Evolutionary conservation across 495 filamentous ascomycete species (phyloP), one percentile per base, ranked within the genome.

Genomic region (Xylaria telfairii): DNA sequence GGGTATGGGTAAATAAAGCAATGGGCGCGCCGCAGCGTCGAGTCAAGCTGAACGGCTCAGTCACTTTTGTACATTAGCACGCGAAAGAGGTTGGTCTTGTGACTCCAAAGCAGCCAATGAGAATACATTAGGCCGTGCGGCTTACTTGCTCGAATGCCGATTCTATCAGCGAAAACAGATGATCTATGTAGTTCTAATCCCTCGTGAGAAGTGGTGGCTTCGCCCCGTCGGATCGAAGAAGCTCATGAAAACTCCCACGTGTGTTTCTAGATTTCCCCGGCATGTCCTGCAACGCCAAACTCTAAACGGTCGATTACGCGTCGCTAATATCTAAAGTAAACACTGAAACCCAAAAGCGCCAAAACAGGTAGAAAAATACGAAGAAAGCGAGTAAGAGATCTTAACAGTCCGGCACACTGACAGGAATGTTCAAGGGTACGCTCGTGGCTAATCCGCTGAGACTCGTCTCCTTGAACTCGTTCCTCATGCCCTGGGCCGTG

Each of bases 401-500:
- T 74, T 59, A 80, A 46, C 78, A 80, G 54, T 80, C 78, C 0
- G 78, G 78, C 59, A 79, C 77, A 57, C 78, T 80, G 21, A 80
- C 78, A 7, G 78, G 78, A 34, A 80, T 80, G 51, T 79, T 72
- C 4, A 80, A 62, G 3, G 78, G 77, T 59, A 80, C 78, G 44
- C 78, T 80, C 0, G 76, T 80, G 41, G 78, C 78, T 21, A 80
- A 49, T 0, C 78, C 78, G 41, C 78, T 80, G 17, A 80, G 75
- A 44, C 78, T 80, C 21, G 78, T 80, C 72, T 80, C 78, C 64
- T 80, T 80, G 70, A 80, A 80, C 71, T 80, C 78, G 37, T 79
- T 79, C 0, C 78, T 65, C 78, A 80, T 80, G 5, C 78, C 78
- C 32, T 79, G 70, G 24, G 78, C 78, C 4, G 78, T 80, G 13